Conservation (phyloP, 768 basidiomycete species). For the Termitomyces sp. region DNA sequence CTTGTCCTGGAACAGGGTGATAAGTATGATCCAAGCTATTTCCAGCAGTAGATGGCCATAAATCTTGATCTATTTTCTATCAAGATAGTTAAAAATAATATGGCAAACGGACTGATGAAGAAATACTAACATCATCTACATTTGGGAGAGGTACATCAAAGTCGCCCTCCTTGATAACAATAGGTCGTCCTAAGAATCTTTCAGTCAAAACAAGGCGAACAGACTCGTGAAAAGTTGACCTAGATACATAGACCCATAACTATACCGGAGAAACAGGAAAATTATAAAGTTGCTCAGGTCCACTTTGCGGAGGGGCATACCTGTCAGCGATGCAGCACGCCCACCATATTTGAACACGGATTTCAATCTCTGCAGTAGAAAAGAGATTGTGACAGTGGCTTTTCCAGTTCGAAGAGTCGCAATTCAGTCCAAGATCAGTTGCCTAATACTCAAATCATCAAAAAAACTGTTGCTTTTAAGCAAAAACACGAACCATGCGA, state of each 20-base stretch:
- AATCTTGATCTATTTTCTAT: slow-evolving; percentile 55
- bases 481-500: slow-evolving; percentile 49
- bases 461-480: background rate
- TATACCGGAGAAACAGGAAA: slow-evolving; percentile 17
- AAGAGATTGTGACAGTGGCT: slow-evolving; percentile 57
- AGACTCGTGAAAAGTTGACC: slow-evolving; percentile 30
- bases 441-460: slow-evolving; percentile 33
- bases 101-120: background rate
- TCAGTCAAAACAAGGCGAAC: slow-evolving; percentile 8
- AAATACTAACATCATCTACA: slow-evolving; percentile 41
- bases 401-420: slow-evolving; percentile 73
- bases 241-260: slow-evolving; percentile 73
- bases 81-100: slow-evolving; percentile 1
- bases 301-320: slow-evolving; percentile 29
- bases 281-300: background rate
- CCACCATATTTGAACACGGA: slow-evolving; percentile 79
- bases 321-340: slow-evolving; percentile 66
- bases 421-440: slow-evolving; percentile 76
- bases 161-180: slow-evolving; percentile 62
- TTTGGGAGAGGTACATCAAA: slow-evolving; percentile 64
- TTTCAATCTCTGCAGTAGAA: slow-evolving; percentile 60
- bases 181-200: slow-evolving; percentile 50
- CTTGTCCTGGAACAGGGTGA: slow-evolving; percentile 38
- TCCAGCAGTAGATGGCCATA: slow-evolving; percentile 45
- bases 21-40: slow-evolving; percentile 37